phyloP scores from a whole-genome alignment of 805 yeast species.

The Ogataea saltuana region DNA sequence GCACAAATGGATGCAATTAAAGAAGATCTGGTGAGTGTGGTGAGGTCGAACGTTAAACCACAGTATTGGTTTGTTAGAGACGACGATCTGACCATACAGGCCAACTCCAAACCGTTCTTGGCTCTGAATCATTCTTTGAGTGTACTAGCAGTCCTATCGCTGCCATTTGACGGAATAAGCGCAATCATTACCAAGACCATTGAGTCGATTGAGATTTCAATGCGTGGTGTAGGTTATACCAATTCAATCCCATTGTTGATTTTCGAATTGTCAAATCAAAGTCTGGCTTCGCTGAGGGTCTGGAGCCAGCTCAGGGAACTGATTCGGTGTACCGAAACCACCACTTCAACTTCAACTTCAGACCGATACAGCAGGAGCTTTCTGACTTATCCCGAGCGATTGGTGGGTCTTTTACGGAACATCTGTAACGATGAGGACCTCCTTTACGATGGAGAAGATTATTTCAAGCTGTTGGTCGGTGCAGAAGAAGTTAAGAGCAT shows the following conservation, averaged over 20 bases:
- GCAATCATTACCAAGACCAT: conserved; percentile 52
- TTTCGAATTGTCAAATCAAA: conserved; percentile 62
- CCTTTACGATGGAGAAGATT: conserved; percentile 44
- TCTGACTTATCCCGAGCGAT: conserved; percentile 32
- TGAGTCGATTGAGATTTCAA: conserved; percentile 62
- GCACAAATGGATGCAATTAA: conserved; percentile 19
- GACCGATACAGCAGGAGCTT: conserved; percentile 18
- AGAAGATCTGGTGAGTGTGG: conserved; percentile 24
- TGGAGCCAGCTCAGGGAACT: conserved; percentile 39
- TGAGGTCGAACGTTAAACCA: conserved; percentile 25
- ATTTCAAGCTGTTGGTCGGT: conserved; percentile 53
- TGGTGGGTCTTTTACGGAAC: conserved; percentile 55
- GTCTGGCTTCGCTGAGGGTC: conserved; percentile 56
- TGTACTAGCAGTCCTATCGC: conserved; percentile 25
- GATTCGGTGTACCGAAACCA: conserved; percentile 28
- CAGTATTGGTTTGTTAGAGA: conserved; percentile 33
- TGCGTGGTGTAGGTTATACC: conserved; percentile 51
- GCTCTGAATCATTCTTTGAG: conserved; percentile 30
- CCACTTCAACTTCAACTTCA: conserved; percentile 19
- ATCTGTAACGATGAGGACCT: conserved; percentile 40
- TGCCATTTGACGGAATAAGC: conserved; percentile 36
- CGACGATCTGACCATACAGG: conserved; percentile 19
- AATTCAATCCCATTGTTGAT: conserved; percentile 42
- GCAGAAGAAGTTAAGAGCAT: conserved; percentile 48
- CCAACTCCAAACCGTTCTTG: conserved; percentile 23